Conservation (phyloP, 805 yeast species). For the Yarrowia yakushimensis region DNA sequence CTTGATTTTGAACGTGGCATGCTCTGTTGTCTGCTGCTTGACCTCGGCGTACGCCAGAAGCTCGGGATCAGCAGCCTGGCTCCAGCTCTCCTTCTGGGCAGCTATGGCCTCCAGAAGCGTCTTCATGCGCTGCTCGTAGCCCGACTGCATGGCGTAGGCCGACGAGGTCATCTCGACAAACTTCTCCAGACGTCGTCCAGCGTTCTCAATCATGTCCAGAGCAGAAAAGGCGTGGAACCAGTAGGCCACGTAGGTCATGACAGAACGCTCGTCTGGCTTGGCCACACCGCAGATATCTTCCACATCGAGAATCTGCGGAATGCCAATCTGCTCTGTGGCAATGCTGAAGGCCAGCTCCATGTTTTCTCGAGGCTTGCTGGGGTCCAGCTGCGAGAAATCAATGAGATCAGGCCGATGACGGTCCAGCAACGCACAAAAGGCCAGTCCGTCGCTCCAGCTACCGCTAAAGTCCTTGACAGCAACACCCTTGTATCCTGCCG, state of each 20-base stretch:
- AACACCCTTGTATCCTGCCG: slow-evolving; percentile 41
- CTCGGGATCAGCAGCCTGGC: slow-evolving; percentile 30
- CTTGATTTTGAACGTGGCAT: slow-evolving; percentile 34
- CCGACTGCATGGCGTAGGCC: slow-evolving; percentile 36
- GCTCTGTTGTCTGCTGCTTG: slow-evolving; percentile 32
- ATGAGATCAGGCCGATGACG: slow-evolving; percentile 44
- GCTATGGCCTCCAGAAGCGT: slow-evolving; percentile 34
- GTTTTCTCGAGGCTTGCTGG: slow-evolving; percentile 36
- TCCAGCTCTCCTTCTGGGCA: slow-evolving; percentile 34
- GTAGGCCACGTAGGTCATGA: slow-evolving; percentile 56
- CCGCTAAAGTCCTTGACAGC: slow-evolving; percentile 49
- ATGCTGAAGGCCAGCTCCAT: slow-evolving; percentile 42
- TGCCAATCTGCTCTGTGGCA: slow-evolving; percentile 47
- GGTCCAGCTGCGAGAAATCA: slow-evolving; percentile 38
- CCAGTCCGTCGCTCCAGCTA: slow-evolving; percentile 53
- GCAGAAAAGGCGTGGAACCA: slow-evolving; percentile 51
- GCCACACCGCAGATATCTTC: slow-evolving; percentile 48
- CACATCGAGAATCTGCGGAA: slow-evolving; percentile 52
- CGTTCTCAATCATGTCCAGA: slow-evolving; percentile 40
- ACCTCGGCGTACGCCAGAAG: slow-evolving; percentile 33
- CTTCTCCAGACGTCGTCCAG: slow-evolving; percentile 40
- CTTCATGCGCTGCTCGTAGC: slow-evolving; percentile 38
- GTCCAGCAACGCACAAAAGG: slow-evolving; percentile 48
- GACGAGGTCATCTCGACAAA: slow-evolving; percentile 39
- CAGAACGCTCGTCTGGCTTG: slow-evolving; percentile 58